Percentiles rank a stretch among this genome's conserved stretches.
Conservation (phyloP, 2,329 filamentous ascomycete genomes). For the Neofusicoccum cordaticola region DNA sequence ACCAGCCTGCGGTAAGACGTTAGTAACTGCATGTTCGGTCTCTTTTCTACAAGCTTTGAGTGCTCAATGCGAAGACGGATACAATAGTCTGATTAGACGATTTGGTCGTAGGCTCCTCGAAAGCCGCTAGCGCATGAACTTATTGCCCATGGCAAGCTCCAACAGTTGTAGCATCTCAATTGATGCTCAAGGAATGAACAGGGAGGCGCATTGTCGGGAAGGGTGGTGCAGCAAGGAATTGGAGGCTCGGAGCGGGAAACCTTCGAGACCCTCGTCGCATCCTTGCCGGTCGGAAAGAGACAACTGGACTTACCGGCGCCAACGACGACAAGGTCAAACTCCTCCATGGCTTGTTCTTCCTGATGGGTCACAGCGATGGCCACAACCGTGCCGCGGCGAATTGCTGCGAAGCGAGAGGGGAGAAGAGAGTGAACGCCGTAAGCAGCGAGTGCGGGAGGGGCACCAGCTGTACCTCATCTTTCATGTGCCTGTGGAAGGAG, state of each 20-base stretch:
- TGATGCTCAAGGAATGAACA: too few relatives aligned
- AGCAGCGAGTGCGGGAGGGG: not conserved
- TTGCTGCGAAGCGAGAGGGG: not conserved
- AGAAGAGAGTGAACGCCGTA: not conserved
- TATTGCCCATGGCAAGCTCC: not conserved
- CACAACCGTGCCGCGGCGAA: not conserved
- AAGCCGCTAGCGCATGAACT: not conserved
- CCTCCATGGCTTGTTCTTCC: not conserved
- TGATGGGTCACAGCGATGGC: not conserved
- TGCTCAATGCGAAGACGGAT: too few relatives aligned
- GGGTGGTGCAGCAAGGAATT: not conserved
- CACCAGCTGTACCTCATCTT: too few relatives aligned
- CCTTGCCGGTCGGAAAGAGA: not conserved
- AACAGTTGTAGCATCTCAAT: not conserved
- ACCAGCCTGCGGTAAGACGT: slow-evolving; percentile 25
- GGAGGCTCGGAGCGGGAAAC: not conserved
- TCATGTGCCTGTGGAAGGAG: not conserved
- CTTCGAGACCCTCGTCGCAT: not conserved
- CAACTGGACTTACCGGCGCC: slow-evolving; percentile 26
- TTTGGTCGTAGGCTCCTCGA: not conserved
- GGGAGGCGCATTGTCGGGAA: not conserved
- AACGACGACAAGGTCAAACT: slow-evolving; percentile 28
- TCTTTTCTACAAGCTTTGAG: not conserved
- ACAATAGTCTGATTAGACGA: not conserved
- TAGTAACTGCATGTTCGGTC: not conserved